phyloP scores from a whole-genome alignment of 140 eudicot genomes.

The Flaveria floridana region DNA sequence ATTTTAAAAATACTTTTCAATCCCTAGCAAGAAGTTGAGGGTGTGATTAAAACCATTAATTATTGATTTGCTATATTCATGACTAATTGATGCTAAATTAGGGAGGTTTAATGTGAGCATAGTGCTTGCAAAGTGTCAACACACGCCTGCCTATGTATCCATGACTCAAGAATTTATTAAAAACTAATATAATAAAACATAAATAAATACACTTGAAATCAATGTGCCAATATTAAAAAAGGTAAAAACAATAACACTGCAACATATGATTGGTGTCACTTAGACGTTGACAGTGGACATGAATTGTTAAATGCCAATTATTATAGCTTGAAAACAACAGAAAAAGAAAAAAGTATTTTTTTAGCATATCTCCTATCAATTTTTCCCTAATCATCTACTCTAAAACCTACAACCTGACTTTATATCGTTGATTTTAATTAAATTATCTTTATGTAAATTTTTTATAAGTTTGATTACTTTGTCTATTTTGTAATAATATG shows the following conservation, averaged over 20 bases:
- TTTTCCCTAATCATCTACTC: too few relatives aligned
- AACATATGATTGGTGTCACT: constrained; percentile 1
- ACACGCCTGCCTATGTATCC: neutral
- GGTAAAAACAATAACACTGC: neutral
- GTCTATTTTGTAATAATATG: neutral
- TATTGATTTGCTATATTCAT: neutral
- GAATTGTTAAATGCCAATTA: neutral
- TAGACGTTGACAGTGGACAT: neutral
- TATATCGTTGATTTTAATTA: too few relatives aligned
- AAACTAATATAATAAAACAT: neutral
- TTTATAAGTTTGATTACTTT: too few relatives aligned
- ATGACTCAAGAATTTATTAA: neutral
- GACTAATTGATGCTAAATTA: neutral
- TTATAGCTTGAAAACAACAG: too few relatives aligned
- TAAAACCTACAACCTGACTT: too few relatives aligned
- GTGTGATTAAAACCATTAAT: neutral
- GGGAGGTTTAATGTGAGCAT: constrained; percentile 4
- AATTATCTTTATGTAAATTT: too few relatives aligned
- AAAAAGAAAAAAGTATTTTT: too few relatives aligned
- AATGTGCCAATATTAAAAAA: constrained; percentile 12
- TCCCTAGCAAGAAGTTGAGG: neutral
- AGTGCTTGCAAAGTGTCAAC: neutral
- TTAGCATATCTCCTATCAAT: too few relatives aligned
- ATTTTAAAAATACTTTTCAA: too few relatives aligned
- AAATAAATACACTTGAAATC: constrained; percentile 12